Percentiles rank a stretch among this genome's conserved stretches.
These are phyloP conservation scores for Pleurotus platypus DNA, from an alignment of 768 basidiomycete species.

Conservation along the genomic window DNA sequence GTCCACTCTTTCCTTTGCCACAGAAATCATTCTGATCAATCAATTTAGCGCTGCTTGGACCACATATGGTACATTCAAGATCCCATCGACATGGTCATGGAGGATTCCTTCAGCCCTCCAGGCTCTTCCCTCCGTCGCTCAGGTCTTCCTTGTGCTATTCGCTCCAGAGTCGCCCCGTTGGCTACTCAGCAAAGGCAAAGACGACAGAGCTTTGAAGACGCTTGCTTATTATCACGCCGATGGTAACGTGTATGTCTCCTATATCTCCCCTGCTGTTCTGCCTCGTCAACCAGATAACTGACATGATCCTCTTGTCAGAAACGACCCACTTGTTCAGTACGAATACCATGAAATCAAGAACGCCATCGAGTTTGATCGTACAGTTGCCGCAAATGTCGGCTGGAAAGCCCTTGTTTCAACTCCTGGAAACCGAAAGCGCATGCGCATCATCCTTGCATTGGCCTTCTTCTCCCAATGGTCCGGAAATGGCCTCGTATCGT, in stretches of 20 bases:
- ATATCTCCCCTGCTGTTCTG: constrained; percentile 11
- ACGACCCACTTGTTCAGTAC: constrained; percentile 66
- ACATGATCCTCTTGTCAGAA: constrained; percentile 26
- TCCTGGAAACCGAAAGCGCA: constrained; percentile 70
- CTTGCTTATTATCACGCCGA: constrained; percentile 85
- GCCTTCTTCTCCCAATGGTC: constrained; percentile 89
- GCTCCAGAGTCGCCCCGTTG: constrained; percentile 84
- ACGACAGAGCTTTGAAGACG: constrained; percentile 59
- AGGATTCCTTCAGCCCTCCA: constrained; percentile 79
- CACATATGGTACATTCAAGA: constrained; percentile 76
- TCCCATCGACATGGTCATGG: constrained; percentile 73
- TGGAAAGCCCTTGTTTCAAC: constrained; percentile 69
- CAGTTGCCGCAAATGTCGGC: constrained; percentile 56
- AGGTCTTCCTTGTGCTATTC: constrained; percentile 64
- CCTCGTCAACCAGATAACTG: background rate
- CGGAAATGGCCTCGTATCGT: constrained; percentile 80
- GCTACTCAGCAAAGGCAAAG: constrained; percentile 71
- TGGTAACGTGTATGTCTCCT: constrained; percentile 50
- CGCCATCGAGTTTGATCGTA: constrained; percentile 66
- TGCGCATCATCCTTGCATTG: constrained; percentile 72
- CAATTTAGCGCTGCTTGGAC: constrained; percentile 67
- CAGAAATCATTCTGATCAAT: background rate
- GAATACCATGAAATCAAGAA: constrained; percentile 82
- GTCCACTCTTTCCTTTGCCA: constrained; percentile 19
- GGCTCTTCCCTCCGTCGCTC: constrained; percentile 62